phyloP scores from a whole-genome alignment of 371 early-diverging fungal genomes.

The Chytridiales sp. region DNA sequence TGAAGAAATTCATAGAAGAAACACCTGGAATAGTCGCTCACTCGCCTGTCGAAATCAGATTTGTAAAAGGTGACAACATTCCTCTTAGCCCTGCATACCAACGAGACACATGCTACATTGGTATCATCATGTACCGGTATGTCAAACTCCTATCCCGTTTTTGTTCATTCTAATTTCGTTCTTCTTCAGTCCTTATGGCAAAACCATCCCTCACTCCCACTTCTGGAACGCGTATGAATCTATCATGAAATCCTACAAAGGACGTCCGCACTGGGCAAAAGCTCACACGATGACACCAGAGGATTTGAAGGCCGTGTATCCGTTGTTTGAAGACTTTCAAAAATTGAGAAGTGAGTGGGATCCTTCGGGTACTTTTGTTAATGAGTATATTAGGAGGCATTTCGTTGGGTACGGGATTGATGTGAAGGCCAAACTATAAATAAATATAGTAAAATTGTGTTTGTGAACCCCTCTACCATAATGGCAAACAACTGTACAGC shows the following conservation, averaged over 20 bases:
- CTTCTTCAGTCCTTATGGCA: conserved; percentile 63
- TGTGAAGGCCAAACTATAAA: too few relatives aligned
- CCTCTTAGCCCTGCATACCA: conserved; percentile 78
- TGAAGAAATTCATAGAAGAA: conserved; percentile 59
- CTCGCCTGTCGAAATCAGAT: conserved; percentile 79
- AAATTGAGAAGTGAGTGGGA: conserved; percentile 62
- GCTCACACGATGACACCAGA: conserved; percentile 61
- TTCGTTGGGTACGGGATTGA: conserved; percentile 32
- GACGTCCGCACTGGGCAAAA: conserved; percentile 89
- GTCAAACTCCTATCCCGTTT: not conserved
- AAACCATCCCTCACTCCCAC: conserved; percentile 62
- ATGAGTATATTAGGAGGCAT: conserved; percentile 71
- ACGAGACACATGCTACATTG: conserved; percentile 75
- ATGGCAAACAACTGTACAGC: too few relatives aligned
- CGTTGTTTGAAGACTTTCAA: conserved; percentile 63
- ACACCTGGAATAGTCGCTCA: conserved; percentile 52
- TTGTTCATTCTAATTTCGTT: not conserved
- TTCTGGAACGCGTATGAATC: conserved; percentile 77
- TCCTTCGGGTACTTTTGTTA: conserved; percentile 72
- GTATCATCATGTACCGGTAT: conserved; percentile 79
- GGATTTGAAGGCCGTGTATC: conserved; percentile 62
- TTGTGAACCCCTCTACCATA: too few relatives aligned
- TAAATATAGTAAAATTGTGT: too few relatives aligned
- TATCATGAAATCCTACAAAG: conserved; percentile 70
- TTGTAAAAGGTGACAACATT: conserved; percentile 72